phyloP scores from a whole-genome alignment of 345 rosid species.

The Eutrema japonicum region DNA sequence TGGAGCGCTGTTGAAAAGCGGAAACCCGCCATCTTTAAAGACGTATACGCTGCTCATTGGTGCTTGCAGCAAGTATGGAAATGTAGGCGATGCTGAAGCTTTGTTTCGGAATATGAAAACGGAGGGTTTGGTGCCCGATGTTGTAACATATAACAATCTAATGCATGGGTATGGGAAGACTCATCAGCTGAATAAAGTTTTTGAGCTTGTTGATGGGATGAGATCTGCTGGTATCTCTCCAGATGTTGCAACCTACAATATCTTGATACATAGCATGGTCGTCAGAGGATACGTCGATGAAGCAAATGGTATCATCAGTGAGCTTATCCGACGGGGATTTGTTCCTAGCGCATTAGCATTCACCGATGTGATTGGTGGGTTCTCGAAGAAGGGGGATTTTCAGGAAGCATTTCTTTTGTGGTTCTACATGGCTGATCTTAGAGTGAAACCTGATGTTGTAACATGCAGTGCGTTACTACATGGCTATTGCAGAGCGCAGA shows the following conservation, averaged over 20 bases:
- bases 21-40: constrained; percentile 47
- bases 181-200: constrained; percentile 52
- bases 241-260: constrained; percentile 57
- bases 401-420: constrained; percentile 58
- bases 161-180: constrained; percentile 55
- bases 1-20: constrained; percentile 54
- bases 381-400: constrained; percentile 48
- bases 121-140: constrained; percentile 50
- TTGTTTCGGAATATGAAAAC: constrained; percentile 41
- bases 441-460: constrained; percentile 55
- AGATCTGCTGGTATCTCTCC: constrained; percentile 50
- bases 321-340: constrained; percentile 52
- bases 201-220: constrained; percentile 53
- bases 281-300: constrained; percentile 51
- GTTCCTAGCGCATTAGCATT: constrained; percentile 53
- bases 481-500: constrained; percentile 52
- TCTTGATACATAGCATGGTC: constrained; percentile 52
- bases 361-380: constrained; percentile 58
- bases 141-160: constrained; percentile 50
- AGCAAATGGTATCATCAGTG: constrained; percentile 52
- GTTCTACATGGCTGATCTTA: constrained; percentile 54
- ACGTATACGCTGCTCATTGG: constrained; percentile 54
- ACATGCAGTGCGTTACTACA: constrained; percentile 58
- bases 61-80: constrained; percentile 47
- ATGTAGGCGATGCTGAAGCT: constrained; percentile 45